Evolutionary conservation across 2,329 filamentous ascomycete genomes (phyloP).

Genomic region (Colletotrichum sp.): DNA sequence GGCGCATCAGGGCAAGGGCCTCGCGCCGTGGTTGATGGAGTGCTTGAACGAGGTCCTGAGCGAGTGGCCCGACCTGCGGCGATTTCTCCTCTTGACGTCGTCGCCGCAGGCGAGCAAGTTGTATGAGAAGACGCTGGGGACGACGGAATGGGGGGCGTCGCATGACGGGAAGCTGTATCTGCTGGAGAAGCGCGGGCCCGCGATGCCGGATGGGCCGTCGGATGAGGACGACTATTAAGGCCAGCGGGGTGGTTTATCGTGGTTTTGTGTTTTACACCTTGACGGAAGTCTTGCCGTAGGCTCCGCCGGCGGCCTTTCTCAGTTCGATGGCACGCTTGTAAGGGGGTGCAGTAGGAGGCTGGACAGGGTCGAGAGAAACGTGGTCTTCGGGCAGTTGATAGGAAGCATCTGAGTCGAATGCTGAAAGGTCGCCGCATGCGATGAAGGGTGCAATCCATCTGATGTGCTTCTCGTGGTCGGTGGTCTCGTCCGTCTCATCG

Average conservation of each 20-base stretch:
- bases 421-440: slow-evolving; percentile 94
- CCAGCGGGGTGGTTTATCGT: neutral
- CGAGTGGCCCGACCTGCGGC: slow-evolving; percentile 64
- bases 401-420: slow-evolving; percentile 94
- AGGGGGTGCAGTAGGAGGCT: slow-evolving; percentile 93
- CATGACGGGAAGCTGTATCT: slow-evolving; percentile 43
- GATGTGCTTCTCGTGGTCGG: slow-evolving; percentile 41
- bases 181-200: slow-evolving; percentile 45
- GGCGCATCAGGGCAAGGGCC: slow-evolving; percentile 63
- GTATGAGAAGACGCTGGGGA: slow-evolving; percentile 54
- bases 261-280: slow-evolving; percentile 28
- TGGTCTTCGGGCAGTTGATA: slow-evolving; percentile 88
- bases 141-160: slow-evolving; percentile 47
- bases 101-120: slow-evolving; percentile 38
- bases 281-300: slow-evolving; percentile 72
- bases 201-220: slow-evolving; percentile 1
- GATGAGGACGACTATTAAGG: neutral
- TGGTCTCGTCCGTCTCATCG: slow-evolving; percentile 29
- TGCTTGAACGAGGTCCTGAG: slow-evolving; percentile 62
- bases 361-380: slow-evolving; percentile 87
- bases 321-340: slow-evolving; percentile 92
- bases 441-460: slow-evolving; percentile 95
- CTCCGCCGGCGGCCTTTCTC: slow-evolving; percentile 76
- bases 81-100: slow-evolving; percentile 60
- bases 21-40: slow-evolving; percentile 69